Evolutionary conservation across 2,329 filamentous ascomycete species (phyloP).

Genomic region (Hymenotorrendiella dingleyae): DNA sequence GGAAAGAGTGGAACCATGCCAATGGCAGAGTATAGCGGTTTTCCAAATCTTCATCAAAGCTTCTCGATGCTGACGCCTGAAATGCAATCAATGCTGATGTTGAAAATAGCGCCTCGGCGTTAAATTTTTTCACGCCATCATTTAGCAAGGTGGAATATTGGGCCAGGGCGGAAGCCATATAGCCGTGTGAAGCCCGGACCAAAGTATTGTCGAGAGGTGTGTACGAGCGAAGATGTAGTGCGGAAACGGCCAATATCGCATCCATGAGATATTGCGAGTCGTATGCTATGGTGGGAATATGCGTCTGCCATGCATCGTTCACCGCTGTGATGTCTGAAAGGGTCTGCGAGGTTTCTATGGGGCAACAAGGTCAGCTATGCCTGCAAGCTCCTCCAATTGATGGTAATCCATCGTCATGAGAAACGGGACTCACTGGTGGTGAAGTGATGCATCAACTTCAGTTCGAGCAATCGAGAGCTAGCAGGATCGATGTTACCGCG

Average conservation of each 20-base stretch:
- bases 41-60: constrained; percentile 49
- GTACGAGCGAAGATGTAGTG: constrained; percentile 53
- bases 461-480: constrained; percentile 39
- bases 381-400: too few species aligned
- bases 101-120: constrained; percentile 58
- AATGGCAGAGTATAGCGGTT: constrained; percentile 52
- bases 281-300: constrained; percentile 57
- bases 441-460: constrained; percentile 58
- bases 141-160: constrained; percentile 53
- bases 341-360: constrained; percentile 53
- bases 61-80: constrained; percentile 56
- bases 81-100: constrained; percentile 61
- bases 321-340: constrained; percentile 46
- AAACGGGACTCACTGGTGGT: too few species aligned
- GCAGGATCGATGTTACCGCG: constrained; percentile 11
- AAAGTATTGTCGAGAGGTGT: constrained; percentile 53
- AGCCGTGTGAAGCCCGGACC: constrained; percentile 57
- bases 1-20: constrained; percentile 62
- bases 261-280: constrained; percentile 55
- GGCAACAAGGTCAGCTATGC: too few species aligned
- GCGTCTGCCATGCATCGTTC: constrained; percentile 52
- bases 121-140: constrained; percentile 50
- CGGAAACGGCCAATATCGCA: constrained; percentile 57
- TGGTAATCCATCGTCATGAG: too few species aligned
- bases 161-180: constrained; percentile 57